Evolutionary conservation across 2,329 filamentous ascomycete species (phyloP).

Genomic region (Aspergillus tanneri): DNA sequence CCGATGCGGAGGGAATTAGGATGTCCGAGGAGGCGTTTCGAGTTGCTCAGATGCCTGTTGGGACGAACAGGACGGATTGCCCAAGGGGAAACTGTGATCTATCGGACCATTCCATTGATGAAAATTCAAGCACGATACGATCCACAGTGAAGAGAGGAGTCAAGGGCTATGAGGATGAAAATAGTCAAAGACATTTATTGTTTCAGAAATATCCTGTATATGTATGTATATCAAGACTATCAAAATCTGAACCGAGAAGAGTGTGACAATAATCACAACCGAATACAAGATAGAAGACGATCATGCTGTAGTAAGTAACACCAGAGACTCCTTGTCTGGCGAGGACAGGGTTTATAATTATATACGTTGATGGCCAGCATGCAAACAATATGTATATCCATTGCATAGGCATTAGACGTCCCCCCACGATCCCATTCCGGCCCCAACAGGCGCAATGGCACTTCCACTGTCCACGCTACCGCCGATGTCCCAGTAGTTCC

Average conservation of each 20-base stretch:
- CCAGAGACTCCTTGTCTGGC: constrained; percentile 6
- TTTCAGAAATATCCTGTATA: too few species aligned
- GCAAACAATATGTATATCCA: constrained; percentile 6
- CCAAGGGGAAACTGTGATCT: constrained; percentile 9
- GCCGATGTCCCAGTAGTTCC: constrained; percentile 92
- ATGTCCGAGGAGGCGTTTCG: constrained; percentile 12
- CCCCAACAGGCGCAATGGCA: constrained; percentile 66
- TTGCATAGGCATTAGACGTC: constrained; percentile 44
- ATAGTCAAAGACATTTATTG: too few species aligned
- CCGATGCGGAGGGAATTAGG: constrained; percentile 18
- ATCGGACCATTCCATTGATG: too few species aligned
- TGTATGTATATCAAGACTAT: too few species aligned
- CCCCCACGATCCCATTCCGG: constrained; percentile 74
- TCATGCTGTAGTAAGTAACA: neutral
- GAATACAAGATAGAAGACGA: too few species aligned
- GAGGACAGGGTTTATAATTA: neutral
- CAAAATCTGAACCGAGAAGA: too few species aligned
- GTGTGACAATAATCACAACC: too few species aligned
- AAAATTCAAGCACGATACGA: too few species aligned
- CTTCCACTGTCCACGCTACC: constrained; percentile 75
- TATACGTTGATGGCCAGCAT: constrained; percentile 16
- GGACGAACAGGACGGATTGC: neutral
- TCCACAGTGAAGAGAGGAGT: too few species aligned
- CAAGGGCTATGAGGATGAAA: neutral
- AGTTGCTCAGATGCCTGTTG: constrained; percentile 7